Evolutionary conservation across 495 filamentous ascomycete genomes (phyloP).

Genomic region (Poronia punctata): DNA sequence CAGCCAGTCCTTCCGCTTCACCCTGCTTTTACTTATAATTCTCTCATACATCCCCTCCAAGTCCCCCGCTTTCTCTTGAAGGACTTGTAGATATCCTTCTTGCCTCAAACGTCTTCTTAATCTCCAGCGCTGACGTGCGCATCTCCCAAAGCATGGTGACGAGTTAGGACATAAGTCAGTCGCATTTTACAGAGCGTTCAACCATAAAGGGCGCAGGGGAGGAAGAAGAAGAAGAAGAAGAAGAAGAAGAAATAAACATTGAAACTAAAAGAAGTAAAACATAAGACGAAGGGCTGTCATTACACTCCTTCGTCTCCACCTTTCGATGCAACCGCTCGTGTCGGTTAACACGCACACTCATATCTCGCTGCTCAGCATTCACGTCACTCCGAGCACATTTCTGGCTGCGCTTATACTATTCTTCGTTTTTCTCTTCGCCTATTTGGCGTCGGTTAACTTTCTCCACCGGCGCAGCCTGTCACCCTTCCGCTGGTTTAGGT

Average conservation of each 20-base stretch:
- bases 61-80: background rate
- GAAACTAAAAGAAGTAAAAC: background rate
- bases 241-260: background rate
- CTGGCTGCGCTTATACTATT: constrained; percentile 42
- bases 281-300: constrained; percentile 1
- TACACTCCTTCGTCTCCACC: constrained; percentile 2
- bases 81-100: background rate
- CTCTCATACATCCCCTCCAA: background rate
- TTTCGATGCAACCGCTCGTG: constrained; percentile 42
- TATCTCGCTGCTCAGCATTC: constrained; percentile 42
- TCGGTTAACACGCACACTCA: constrained; percentile 49
- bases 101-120: background rate
- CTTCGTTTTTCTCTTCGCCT: constrained; percentile 44
- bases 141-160: too few relatives aligned
- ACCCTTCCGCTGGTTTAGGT: constrained; percentile 15
- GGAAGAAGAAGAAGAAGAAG: background rate
- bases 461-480: constrained; percentile 15
- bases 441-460: constrained; percentile 33
- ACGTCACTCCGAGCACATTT: constrained; percentile 47
- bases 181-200: too few relatives aligned
- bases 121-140: constrained; percentile 7
- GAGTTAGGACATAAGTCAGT: too few relatives aligned
- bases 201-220: too few relatives aligned
- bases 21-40: too few relatives aligned
- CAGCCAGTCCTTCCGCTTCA: too few relatives aligned